A percentile compares a stretch with the other conserved stretches of the same genome.
These are phyloP conservation scores for Ilyonectria robusta DNA, from an alignment of 2,329 filamentous ascomycete genomes.

Conservation along the genomic window DNA sequence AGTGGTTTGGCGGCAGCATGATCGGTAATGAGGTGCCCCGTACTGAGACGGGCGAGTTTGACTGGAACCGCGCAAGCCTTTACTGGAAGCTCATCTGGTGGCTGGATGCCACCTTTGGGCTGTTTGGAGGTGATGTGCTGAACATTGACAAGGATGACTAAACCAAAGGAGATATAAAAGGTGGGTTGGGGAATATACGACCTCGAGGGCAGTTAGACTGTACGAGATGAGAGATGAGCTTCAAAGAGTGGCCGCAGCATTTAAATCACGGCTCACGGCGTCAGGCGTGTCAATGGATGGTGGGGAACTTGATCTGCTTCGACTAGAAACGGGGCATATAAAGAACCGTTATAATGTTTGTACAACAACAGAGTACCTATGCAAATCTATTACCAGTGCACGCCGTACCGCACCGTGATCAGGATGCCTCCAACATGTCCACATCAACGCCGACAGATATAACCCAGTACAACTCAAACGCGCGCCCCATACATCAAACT, in stretches of 20 bases:
- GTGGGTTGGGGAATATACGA: slow-evolving; percentile 8
- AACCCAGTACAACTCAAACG: slow-evolving; percentile 12
- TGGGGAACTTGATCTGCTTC: slow-evolving; percentile 20
- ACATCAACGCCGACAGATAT: slow-evolving; percentile 42
- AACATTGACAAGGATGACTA: slow-evolving; percentile 72
- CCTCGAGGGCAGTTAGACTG: slow-evolving; percentile 30
- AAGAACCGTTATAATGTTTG: slow-evolving; percentile 42
- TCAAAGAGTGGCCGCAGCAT: slow-evolving; percentile 18
- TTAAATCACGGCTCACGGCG: slow-evolving; percentile 43
- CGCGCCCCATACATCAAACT: slow-evolving; percentile 4
- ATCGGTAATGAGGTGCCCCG: slow-evolving; percentile 84
- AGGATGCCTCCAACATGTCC: slow-evolving; percentile 38
- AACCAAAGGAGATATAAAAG: slow-evolving; percentile 5
- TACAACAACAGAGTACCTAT: slow-evolving; percentile 42
- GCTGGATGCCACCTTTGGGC: slow-evolving; percentile 70
- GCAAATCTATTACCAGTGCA: slow-evolving; percentile 42
- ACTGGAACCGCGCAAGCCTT: slow-evolving; percentile 77
- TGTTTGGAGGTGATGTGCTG: slow-evolving; percentile 72
- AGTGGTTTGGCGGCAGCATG: slow-evolving; percentile 80
- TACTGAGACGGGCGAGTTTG: slow-evolving; percentile 81
- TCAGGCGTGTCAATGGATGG: slow-evolving; percentile 43
- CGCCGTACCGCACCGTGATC: slow-evolving; percentile 30
- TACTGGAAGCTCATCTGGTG: slow-evolving; percentile 79
- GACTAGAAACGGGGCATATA: slow-evolving; percentile 39
- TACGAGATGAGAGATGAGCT: slow-evolving; percentile 47